These are phyloP conservation scores for Sclerotinia sclerotiorum DNA, from an alignment of 2,329 filamentous ascomycete species.

Conservation along the genomic window DNA sequence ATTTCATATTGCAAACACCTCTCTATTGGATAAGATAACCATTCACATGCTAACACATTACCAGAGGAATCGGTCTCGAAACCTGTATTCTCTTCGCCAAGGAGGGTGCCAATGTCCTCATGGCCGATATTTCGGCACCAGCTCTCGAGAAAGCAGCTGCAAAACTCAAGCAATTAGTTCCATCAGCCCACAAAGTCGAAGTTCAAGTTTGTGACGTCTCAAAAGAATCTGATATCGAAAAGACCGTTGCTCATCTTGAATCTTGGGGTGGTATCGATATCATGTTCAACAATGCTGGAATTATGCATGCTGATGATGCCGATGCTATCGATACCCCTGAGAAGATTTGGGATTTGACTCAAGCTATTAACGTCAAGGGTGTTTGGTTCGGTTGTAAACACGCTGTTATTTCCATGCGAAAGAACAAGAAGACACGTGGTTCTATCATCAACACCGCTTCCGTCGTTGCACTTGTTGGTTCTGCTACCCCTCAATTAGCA, in stretches of 20 bases:
- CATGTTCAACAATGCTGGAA: constrained; percentile 79
- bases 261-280: constrained; percentile 70
- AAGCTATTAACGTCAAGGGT: constrained; percentile 76
- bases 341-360: constrained; percentile 74
- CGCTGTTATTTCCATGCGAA: constrained; percentile 65
- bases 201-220: constrained; percentile 61
- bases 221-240: constrained; percentile 64
- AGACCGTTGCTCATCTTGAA: constrained; percentile 61
- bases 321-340: constrained; percentile 68
- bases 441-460: constrained; percentile 75
- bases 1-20: background rate
- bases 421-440: constrained; percentile 63
- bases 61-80: constrained; percentile 71
- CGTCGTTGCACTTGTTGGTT: constrained; percentile 70
- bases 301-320: constrained; percentile 68
- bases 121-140: constrained; percentile 67
- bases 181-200: constrained; percentile 52
- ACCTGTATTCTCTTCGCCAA: constrained; percentile 70
- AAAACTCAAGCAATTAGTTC: constrained; percentile 60
- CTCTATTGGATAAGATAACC: background rate
- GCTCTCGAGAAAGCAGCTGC: constrained; percentile 61
- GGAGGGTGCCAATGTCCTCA: constrained; percentile 69
- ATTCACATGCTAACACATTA: constrained; percentile 1
- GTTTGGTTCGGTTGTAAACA: constrained; percentile 78
- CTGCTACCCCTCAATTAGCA: constrained; percentile 69